Conservation (phyloP, 2,329 filamentous ascomycete genomes). For the Lachnellula subtilissima region DNA sequence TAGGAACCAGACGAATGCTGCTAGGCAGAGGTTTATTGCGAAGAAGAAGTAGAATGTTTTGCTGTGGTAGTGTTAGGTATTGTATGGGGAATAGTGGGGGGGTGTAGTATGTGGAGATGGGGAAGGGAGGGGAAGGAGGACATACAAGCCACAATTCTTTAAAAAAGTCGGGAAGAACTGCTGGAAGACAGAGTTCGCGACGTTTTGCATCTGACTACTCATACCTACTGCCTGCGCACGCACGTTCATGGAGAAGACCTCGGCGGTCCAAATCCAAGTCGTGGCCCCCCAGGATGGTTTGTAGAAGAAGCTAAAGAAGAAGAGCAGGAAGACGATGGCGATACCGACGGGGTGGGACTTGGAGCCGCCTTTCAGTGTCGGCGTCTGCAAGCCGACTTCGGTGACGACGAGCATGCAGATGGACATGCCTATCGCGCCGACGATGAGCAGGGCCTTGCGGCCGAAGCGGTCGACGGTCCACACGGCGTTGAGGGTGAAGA, state of each 20-base stretch:
- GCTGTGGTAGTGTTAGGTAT: conserved; percentile 4
- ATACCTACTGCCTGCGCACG: conserved; percentile 66
- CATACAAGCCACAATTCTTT: conserved; percentile 42
- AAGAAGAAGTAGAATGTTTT: conserved; percentile 48
- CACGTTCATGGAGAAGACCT: conserved; percentile 66
- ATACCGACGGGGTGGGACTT: conserved; percentile 59
- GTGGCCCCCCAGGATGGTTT: conserved; percentile 67
- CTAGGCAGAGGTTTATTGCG: conserved; percentile 42
- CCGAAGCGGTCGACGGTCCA: conserved; percentile 70
- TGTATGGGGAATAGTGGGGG: not conserved
- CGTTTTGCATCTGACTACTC: conserved; percentile 54
- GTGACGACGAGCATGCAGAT: conserved; percentile 64
- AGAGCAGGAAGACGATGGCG: conserved; percentile 61
- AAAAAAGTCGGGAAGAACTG: conserved; percentile 68
- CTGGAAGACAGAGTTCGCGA: conserved; percentile 43
- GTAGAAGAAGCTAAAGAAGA: conserved; percentile 63
- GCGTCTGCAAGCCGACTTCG: conserved; percentile 51
- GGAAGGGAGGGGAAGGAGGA: too few relatives aligned
- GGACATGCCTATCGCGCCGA: conserved; percentile 63
- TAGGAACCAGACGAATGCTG: conserved; percentile 46
- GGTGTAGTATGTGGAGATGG: too few relatives aligned
- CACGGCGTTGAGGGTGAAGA: conserved; percentile 67
- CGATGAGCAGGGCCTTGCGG: conserved; percentile 62
- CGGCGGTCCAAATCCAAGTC: conserved; percentile 62
- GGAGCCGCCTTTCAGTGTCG: conserved; percentile 42